Evolutionary conservation across 768 basidiomycete species (phyloP), one percentile per base, ranked within the genome.

Genomic region (Leccinum truebloodii): DNA sequence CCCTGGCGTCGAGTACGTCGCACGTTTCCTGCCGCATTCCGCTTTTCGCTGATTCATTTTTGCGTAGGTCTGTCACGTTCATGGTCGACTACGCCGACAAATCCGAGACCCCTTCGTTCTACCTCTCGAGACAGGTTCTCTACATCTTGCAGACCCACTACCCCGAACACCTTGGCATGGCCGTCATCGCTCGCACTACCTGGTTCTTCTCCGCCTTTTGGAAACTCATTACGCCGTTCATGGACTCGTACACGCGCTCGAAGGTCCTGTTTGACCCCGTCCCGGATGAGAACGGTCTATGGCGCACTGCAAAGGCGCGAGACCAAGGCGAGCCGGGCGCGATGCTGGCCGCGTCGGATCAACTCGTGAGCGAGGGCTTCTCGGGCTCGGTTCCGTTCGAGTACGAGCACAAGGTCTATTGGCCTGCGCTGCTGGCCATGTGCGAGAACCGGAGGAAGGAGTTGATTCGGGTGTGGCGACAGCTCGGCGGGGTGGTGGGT

Each of bases 61-160:
- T 3, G 10, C 2, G 10, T 6, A 46, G 44, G 44, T n/a, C 44
- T 5, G 20, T 46, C 12, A 20, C 79, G 12, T 76, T 92, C 22
- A 83, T 94, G 75, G 85, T 93, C 65, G 86, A 94, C 77, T 92
- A 86, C 57, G 88, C 83, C 4, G 88, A 90, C 69, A 81, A 82
- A 68, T 84, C 81, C 48, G 92, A 90, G 74, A 83, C 65, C 34
- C 81, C 84, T 0, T 77, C 79, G 5, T 54, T 84, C 10, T 32
- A 65, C 0, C 75, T 71, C 12, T 60, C 81, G 6, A 74, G 78
- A 10, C 69, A 65, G 32, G 77, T 83, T 9, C 78, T 89, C 56
- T 74, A 80, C 71, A 89, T 92, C 64, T 79, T 93, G 2, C 49
- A 50, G 49, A 26, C 24, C 14, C 49, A 50, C 24, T 50, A 50